Conservation (phyloP, 139 green algal genomes). For the Auxenochlorella pyrenoidosa region DNA sequence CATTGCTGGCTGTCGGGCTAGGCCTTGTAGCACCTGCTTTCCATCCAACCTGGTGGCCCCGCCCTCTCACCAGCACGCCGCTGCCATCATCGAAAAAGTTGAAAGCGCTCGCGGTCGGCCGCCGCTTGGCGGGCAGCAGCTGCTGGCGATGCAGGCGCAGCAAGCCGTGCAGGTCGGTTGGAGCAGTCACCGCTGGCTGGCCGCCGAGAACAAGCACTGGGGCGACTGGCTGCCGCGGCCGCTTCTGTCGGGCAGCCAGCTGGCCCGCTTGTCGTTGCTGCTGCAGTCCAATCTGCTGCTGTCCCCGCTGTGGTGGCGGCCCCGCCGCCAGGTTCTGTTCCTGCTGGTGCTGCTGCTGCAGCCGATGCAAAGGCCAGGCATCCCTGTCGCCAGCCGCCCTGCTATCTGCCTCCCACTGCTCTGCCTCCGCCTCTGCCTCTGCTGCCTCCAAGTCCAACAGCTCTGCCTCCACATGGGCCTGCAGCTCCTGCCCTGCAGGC, state of each 20-base stretch:
- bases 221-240: neutral
- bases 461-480: conserved; percentile 29
- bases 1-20: neutral
- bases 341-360: conserved; percentile 3
- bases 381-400: neutral
- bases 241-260: neutral
- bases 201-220: conserved; percentile 36
- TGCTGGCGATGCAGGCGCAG: neutral
- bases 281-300: neutral
- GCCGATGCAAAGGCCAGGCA: neutral
- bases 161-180: conserved; percentile 12
- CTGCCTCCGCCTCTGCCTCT: neutral
- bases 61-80: neutral
- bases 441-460: neutral
- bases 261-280: neutral
- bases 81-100: conserved; percentile 34
- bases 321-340: no score
- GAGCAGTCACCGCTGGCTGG: neutral
- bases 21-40: no score
- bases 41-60: neutral
- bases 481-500: neutral
- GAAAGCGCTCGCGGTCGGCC: neutral
- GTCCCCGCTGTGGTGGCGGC: neutral
- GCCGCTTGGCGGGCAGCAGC: conserved; percentile 6
- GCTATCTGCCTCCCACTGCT: neutral